A percentile compares a stretch with the other conserved stretches of the same genome.
Evolutionary conservation across 176 grass and related monocot species (phyloP).

Genomic region (Ananas comosus): DNA sequence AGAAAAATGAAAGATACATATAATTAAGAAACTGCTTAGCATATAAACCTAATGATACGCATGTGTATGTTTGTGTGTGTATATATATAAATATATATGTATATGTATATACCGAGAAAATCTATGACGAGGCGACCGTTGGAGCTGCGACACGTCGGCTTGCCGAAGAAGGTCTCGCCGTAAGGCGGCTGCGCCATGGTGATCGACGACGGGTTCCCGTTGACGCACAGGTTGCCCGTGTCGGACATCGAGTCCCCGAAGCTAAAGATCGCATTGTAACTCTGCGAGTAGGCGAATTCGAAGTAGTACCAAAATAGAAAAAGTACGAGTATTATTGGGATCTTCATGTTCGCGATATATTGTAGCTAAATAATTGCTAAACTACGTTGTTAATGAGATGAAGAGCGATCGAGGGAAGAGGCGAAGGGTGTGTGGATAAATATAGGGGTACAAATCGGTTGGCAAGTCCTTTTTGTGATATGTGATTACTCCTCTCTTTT

Average conservation of each 20-base stretch:
- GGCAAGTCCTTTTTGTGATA: not conserved
- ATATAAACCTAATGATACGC: not conserved
- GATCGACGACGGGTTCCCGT: constrained; percentile 34
- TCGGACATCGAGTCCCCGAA: constrained; percentile 74
- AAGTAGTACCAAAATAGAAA: not conserved
- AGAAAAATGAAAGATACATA: not conserved
- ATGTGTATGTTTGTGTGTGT: no score
- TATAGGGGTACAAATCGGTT: no score
- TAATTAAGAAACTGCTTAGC: not conserved
- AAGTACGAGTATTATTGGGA: not conserved
- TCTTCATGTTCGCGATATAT: not conserved
- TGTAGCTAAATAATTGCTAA: not conserved
- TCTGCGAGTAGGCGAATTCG: constrained; percentile 18
- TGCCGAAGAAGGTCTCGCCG: constrained; percentile 61
- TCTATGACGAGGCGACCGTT: constrained; percentile 54
- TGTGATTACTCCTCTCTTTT: not conserved
- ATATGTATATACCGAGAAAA: constrained; percentile 29
- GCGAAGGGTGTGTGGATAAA: no score
- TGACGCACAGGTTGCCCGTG: constrained; percentile 61
- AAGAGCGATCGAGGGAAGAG: no score
- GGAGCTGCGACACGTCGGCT: constrained; percentile 50
- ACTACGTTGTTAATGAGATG: no score
- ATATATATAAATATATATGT: no score
- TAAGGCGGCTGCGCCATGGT: constrained; percentile 64
- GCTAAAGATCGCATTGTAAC: constrained; percentile 62